Percentiles rank a stretch among this genome's conserved stretches.
Conservation (phyloP, 2,329 filamentous ascomycete genomes). For the Aspergillus hiratsukae region DNA sequence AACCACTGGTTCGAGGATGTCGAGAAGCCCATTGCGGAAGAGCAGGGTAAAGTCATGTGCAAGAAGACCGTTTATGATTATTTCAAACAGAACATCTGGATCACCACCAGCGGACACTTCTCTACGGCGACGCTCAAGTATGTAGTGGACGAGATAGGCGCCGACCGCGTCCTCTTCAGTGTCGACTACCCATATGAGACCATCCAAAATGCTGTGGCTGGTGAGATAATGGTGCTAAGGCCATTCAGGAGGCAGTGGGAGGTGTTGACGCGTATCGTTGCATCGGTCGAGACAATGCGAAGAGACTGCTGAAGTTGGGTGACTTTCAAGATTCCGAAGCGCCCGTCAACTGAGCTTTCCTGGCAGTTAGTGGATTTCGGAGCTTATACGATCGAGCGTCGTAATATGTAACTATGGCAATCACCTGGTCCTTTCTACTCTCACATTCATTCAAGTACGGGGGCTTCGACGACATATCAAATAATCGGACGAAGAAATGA, state of each 20-base stretch:
- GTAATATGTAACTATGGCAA: not conserved
- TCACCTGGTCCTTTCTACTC: not conserved
- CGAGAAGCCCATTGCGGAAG: conserved; percentile 17
- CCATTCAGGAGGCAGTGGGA: conserved; percentile 6
- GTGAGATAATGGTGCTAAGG: conserved; percentile 25
- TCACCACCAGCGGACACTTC: conserved; percentile 32
- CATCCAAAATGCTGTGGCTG: conserved; percentile 33
- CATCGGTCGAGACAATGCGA: conserved; percentile 39
- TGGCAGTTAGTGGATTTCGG: not conserved
- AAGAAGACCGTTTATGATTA: conserved; percentile 34
- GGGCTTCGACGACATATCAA: not conserved
- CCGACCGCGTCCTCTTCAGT: conserved; percentile 28
- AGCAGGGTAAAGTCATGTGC: conserved; percentile 18
- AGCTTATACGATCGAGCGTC: not conserved
- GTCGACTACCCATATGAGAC: conserved; percentile 29
- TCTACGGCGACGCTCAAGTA: conserved; percentile 27
- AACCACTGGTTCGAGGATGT: conserved; percentile 25
- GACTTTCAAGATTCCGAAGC: conserved; percentile 12
- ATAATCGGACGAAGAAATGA: not conserved
- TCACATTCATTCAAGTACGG: not conserved
- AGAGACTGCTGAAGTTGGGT: conserved; percentile 29
- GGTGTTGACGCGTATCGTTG: conserved; percentile 28
- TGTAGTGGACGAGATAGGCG: conserved; percentile 22
- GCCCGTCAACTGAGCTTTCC: not conserved
- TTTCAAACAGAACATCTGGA: conserved; percentile 30